Conservation (phyloP, 73 alveolate genomes). For the Paramecium pentaurelia region DNA sequence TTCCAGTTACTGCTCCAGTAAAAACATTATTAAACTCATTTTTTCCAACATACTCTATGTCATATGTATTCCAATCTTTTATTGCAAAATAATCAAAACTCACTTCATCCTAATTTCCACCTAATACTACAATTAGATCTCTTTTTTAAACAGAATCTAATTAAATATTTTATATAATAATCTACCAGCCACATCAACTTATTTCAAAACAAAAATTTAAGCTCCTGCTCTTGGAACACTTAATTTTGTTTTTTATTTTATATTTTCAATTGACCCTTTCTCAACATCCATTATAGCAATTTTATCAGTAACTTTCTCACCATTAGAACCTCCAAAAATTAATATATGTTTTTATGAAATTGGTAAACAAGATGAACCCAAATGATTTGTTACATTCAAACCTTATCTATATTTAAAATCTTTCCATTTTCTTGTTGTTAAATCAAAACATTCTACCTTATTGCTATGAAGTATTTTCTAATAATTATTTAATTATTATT, state of each 20-base stretch:
- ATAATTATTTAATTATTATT: neutral
- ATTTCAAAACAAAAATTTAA: neutral
- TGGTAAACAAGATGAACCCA: conserved; percentile 19
- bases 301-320: neutral
- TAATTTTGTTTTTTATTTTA: neutral
- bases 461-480: neutral
- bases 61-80: neutral
- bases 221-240: conserved; percentile 21
- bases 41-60: neutral
- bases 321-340: conserved; percentile 25
- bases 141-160: neutral
- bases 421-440: neutral
- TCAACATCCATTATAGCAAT: conserved; percentile 6
- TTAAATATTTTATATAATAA: neutral
- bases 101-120: neutral
- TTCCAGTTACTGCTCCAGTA: neutral
- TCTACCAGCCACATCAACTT: neutral
- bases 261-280: neutral
- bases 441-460: neutral
- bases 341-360: neutral
- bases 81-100: neutral
- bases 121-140: neutral
- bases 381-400: neutral
- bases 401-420: neutral
- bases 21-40: neutral